phyloP scores from a whole-genome alignment of 331 rosid species.

The Prunus yedoensis region DNA sequence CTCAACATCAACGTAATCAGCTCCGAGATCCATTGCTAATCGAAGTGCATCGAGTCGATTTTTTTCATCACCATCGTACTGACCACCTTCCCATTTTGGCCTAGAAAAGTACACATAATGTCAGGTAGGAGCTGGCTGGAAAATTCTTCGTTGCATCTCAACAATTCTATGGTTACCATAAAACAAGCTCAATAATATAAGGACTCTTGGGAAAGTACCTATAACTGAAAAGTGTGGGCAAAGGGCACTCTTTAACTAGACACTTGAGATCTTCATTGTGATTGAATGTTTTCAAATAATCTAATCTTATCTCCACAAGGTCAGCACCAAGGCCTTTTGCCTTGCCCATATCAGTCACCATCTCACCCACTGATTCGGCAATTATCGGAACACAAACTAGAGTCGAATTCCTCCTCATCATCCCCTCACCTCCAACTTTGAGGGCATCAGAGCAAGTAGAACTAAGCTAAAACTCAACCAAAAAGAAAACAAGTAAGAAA shows the following conservation, averaged over 20 bases:
- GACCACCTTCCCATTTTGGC: constrained; percentile 94
- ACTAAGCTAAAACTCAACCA: constrained; percentile 39
- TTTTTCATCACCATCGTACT: constrained; percentile 82
- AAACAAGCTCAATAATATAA: neutral
- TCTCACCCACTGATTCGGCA: constrained; percentile 52
- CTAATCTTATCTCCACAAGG: constrained; percentile 83
- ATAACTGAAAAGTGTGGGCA: constrained; percentile 71
- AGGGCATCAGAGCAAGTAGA: constrained; percentile 17
- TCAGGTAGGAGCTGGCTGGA: neutral
- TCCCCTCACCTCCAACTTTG: constrained; percentile 28
- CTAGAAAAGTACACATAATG: constrained; percentile 31
- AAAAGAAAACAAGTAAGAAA: neutral
- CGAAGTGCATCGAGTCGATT: constrained; percentile 63
- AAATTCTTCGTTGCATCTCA: neutral
- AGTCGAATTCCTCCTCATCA: constrained; percentile 43
- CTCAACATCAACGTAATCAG: constrained; percentile 86
- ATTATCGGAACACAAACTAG: constrained; percentile 70
- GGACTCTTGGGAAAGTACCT: constrained; percentile 40
- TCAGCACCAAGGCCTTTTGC: constrained; percentile 70
- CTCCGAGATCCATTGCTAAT: constrained; percentile 82
- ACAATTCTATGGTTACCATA: neutral
- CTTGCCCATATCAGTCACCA: constrained; percentile 44
- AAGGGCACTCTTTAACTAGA: constrained; percentile 42
- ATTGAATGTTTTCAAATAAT: constrained; percentile 49
- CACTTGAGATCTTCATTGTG: constrained; percentile 48